Evolutionary conservation across 106 monocot genomes (phyloP).

Genomic region (Apostasia shenzhenica): DNA sequence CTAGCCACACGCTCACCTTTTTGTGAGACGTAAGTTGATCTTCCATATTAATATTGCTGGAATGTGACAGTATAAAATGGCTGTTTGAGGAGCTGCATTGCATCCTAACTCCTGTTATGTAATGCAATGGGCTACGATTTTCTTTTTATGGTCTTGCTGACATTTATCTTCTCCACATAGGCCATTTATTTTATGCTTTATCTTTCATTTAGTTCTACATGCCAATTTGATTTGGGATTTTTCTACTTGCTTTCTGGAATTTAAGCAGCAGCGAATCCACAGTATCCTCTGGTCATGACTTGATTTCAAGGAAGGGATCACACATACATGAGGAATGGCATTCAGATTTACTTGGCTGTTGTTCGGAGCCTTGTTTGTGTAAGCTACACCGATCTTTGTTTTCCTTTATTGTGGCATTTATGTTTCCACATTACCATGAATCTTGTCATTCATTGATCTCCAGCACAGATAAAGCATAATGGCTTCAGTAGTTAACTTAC

Average conservation of each 20-base stretch:
- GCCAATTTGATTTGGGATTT: background rate
- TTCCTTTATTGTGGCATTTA: background rate
- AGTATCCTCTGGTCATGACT: constrained; percentile 39
- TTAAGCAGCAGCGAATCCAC: constrained; percentile 41
- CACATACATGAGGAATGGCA: constrained; percentile 51
- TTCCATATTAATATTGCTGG: too few species aligned
- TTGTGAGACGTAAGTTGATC: too few species aligned
- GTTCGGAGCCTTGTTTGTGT: constrained; percentile 78
- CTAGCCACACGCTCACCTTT: too few species aligned
- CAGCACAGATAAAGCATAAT: too few species aligned
- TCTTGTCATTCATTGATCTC: too few species aligned
- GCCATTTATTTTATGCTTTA: background rate
- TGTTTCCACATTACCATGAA: background rate
- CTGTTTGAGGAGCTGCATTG: too few species aligned
- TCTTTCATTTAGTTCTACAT: background rate
- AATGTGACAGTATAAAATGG: too few species aligned
- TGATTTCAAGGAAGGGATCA: constrained; percentile 35
- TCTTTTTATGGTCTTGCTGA: too few species aligned
- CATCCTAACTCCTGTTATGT: too few species aligned
- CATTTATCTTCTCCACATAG: too few species aligned
- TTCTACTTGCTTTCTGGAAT: background rate
- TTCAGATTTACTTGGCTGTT: constrained; percentile 81
- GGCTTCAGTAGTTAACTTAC: too few species aligned
- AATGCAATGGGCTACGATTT: too few species aligned
- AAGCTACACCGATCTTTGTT: background rate